These are phyloP conservation scores for Amanita rubescens DNA, from an alignment of 768 basidiomycete genomes.

Conservation along the genomic window DNA sequence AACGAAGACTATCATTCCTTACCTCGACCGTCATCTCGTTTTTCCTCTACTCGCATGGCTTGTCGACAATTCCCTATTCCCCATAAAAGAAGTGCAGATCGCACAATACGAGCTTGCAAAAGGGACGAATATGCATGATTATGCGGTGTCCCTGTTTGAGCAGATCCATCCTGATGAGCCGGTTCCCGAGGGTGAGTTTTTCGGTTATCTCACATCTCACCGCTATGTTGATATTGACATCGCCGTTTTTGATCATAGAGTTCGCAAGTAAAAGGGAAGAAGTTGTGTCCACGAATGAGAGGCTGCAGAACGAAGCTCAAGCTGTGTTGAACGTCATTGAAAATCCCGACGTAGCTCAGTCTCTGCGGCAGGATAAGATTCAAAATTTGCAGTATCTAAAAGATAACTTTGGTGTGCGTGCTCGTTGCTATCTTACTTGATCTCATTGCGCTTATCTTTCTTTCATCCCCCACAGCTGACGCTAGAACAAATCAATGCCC, in stretches of 20 bases:
- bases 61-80: conserved; percentile 65
- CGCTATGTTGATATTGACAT: background rate
- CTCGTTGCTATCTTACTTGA: background rate
- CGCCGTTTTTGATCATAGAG: conserved; percentile 46
- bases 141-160: conserved; percentile 73
- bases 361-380: conserved; percentile 92
- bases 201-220: background rate
- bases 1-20: conserved; percentile 83
- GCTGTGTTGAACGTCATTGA: conserved; percentile 94
- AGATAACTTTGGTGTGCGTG: conserved; percentile 79
- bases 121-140: conserved; percentile 98
- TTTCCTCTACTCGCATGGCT: conserved; percentile 92
- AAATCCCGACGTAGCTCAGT: conserved; percentile 92
- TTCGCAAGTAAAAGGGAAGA: conserved; percentile 77
- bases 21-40: conserved; percentile 91
- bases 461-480: conserved; percentile 58
- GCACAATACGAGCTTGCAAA: conserved; percentile 98
- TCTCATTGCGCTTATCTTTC: background rate
- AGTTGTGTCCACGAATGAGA: conserved; percentile 78
- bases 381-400: conserved; percentile 93
- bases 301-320: conserved; percentile 84
- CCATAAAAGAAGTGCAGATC: conserved; percentile 68
- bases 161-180: conserved; percentile 69
- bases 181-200: conserved; percentile 56
- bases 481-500: conserved; percentile 87